Evolutionary conservation across 1,284 basidiomycete genomes (phyloP).

Genomic region (Ganoderma lingzhi): DNA sequence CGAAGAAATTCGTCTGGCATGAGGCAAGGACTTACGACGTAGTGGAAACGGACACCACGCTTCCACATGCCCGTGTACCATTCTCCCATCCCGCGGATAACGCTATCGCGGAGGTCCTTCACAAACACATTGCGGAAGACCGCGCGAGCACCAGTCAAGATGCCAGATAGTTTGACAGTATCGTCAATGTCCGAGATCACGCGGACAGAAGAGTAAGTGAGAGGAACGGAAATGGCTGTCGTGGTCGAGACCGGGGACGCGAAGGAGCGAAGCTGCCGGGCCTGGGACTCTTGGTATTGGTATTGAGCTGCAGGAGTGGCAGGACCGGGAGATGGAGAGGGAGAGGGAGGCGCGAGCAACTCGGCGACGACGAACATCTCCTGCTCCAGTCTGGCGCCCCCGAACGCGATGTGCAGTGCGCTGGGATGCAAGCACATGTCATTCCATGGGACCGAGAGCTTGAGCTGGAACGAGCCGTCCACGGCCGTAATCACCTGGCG

Average conservation of each 20-base stretch:
- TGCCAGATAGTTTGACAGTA: slow-evolving; percentile 84
- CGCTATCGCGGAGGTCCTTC: slow-evolving; percentile 76
- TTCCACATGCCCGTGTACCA: slow-evolving; percentile 81
- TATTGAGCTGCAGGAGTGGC: slow-evolving; percentile 35
- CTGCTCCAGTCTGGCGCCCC: slow-evolving; percentile 58
- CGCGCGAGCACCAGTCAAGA: slow-evolving; percentile 76
- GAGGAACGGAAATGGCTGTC: slow-evolving; percentile 51
- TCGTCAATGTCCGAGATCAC: slow-evolving; percentile 96
- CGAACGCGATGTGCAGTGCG: slow-evolving; percentile 65
- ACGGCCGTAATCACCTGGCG: slow-evolving; percentile 62
- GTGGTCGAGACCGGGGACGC: slow-evolving; percentile 31
- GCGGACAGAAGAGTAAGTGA: slow-evolving; percentile 68
- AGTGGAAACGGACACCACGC: slow-evolving; percentile 82
- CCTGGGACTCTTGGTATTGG: slow-evolving; percentile 27
- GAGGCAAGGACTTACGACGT: slow-evolving; percentile 68
- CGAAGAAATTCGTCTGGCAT: neutral
- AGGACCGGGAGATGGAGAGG: slow-evolving; percentile 35
- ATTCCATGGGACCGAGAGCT: slow-evolving; percentile 73
- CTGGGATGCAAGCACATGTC: slow-evolving; percentile 67
- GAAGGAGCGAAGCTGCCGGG: slow-evolving; percentile 28
- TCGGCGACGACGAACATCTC: slow-evolving; percentile 65
- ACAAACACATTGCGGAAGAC: slow-evolving; percentile 86
- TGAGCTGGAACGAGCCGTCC: slow-evolving; percentile 77
- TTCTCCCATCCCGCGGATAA: slow-evolving; percentile 87
- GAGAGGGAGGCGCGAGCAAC: slow-evolving; percentile 50